phyloP scores from a whole-genome alignment of 306 rosid genomes.

The Trichosanthes truncata region DNA sequence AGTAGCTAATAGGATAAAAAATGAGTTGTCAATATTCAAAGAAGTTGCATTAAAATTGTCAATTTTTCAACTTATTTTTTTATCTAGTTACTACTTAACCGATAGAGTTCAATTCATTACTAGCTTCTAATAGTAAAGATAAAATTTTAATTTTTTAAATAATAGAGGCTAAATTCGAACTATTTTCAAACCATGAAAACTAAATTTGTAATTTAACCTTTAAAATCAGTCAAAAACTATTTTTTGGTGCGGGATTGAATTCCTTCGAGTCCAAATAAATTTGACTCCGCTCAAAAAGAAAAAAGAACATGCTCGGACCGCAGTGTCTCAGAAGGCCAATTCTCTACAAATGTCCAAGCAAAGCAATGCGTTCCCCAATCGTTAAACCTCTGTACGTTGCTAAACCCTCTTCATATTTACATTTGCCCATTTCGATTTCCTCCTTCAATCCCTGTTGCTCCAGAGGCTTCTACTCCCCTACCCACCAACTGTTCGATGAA shows the following conservation, averaged over 20 bases:
- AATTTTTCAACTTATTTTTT: no score
- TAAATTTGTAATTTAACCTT: no score
- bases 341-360: not conserved
- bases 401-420: not conserved
- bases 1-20: no score
- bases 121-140: no score
- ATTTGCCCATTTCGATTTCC: not conserved
- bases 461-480: constrained; percentile 4
- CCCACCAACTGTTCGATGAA: constrained; percentile 28
- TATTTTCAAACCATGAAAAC: no score
- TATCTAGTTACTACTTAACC: no score
- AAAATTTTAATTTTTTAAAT: no score
- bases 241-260: not conserved
- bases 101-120: no score
- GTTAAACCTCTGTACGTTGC: not conserved
- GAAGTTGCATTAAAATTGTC: no score
- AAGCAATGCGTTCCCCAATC: not conserved
- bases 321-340: not conserved
- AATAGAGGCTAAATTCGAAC: no score
- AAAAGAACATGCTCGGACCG: not conserved
- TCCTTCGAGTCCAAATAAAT: not conserved
- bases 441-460: not conserved
- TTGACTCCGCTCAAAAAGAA: not conserved
- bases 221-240: no score
- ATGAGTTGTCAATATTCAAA: no score